A percentile compares a stretch with the other conserved stretches of the same genome.
phyloP scores from a whole-genome alignment of 805 yeast species.

The Yueomyces sinensis region DNA sequence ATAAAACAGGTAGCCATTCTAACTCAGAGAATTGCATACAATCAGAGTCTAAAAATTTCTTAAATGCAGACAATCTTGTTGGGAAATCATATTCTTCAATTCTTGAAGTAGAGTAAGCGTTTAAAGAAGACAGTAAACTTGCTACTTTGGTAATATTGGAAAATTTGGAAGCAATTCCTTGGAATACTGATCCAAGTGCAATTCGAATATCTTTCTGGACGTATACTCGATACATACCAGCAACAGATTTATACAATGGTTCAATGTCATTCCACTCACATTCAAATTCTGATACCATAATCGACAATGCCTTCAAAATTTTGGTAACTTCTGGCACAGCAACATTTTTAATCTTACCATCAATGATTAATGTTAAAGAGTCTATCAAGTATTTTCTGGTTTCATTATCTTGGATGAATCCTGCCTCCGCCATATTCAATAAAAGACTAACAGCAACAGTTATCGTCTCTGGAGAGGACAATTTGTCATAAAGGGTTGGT shows the following conservation, averaged over 20 bases:
- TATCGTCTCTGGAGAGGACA: conserved; percentile 31
- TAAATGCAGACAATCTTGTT: conserved; percentile 55
- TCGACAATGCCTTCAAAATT: conserved; percentile 42
- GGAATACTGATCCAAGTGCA: conserved; percentile 46
- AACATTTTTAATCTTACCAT: conserved; percentile 40
- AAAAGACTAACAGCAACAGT: conserved; percentile 40
- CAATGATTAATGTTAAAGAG: conserved; percentile 48
- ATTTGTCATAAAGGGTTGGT: conserved; percentile 33
- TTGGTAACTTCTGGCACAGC: conserved; percentile 40
- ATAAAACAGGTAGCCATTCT: conserved; percentile 74
- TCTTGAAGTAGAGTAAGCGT: conserved; percentile 49
- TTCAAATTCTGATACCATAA: conserved; percentile 39
- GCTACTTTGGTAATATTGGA: conserved; percentile 33
- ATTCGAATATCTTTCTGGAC: conserved; percentile 50
- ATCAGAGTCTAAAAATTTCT: conserved; percentile 42
- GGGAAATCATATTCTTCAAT: conserved; percentile 73
- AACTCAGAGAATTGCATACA: conserved; percentile 31
- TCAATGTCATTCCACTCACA: conserved; percentile 39
- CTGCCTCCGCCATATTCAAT: conserved; percentile 39
- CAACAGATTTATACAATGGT: conserved; percentile 34
- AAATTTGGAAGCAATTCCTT: conserved; percentile 42
- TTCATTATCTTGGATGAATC: conserved; percentile 40
- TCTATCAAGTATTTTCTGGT: conserved; percentile 40
- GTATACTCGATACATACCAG: conserved; percentile 46
- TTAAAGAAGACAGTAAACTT: conserved; percentile 45